phyloP scores from a whole-genome alignment of 108 stramenopile genomes.

The Nannochloropsis gaditana region DNA sequence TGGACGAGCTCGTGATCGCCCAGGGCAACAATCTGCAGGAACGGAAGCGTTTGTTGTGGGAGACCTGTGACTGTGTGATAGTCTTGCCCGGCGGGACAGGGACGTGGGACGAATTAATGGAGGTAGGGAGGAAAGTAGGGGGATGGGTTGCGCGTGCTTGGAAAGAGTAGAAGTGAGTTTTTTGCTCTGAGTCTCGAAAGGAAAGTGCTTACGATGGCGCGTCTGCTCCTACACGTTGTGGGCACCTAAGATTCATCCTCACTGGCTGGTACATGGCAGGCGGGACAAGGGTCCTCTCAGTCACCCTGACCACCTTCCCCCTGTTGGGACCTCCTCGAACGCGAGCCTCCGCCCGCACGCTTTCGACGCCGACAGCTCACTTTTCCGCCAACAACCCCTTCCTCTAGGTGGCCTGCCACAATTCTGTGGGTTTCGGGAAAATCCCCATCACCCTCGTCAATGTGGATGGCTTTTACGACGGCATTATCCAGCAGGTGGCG shows the following conservation, averaged over 20 bases:
- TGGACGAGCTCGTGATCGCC: not conserved
- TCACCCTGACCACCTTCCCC: not conserved
- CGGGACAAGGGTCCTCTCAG: no score
- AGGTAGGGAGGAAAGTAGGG: not conserved
- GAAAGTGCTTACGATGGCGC: no score
- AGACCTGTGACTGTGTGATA: not conserved
- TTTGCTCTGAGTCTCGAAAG: no score
- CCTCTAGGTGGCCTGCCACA: not conserved
- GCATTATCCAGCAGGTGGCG: not conserved
- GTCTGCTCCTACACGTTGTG: no score
- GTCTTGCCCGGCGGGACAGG: not conserved
- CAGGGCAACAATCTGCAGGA: not conserved
- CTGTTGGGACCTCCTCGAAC: not conserved
- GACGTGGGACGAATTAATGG: not conserved
- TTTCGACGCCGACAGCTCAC: no score
- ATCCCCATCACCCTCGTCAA: not conserved
- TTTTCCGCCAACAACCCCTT: no score
- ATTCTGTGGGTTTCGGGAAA: not conserved
- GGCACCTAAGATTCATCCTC: no score
- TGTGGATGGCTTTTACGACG: not conserved
- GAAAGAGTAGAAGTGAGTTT: no score
- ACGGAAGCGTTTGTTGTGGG: not conserved
- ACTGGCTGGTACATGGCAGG: no score
- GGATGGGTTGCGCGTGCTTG: not conserved
- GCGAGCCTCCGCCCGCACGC: no score